Evolutionary conservation across 1,284 basidiomycete species (phyloP).

Genomic region (Hemileia vastatrix): DNA sequence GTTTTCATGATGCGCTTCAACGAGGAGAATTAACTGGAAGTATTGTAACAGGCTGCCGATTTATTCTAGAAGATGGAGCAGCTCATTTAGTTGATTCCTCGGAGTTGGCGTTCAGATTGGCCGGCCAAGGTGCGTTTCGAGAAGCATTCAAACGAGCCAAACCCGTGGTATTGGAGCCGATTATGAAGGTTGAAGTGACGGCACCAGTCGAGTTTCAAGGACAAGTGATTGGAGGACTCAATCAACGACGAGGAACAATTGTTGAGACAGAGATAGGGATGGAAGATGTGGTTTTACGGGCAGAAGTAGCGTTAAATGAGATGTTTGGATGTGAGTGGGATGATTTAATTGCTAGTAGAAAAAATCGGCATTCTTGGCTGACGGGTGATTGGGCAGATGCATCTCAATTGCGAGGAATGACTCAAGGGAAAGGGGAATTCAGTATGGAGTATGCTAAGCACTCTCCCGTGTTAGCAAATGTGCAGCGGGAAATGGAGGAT

Average conservation of each 20-base stretch:
- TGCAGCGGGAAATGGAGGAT: constrained; percentile 73
- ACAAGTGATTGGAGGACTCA: constrained; percentile 85
- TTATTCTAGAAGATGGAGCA: constrained; percentile 84
- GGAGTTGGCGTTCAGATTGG: constrained; percentile 87
- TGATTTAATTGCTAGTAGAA: no score
- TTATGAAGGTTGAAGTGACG: constrained; percentile 97
- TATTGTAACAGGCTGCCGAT: constrained; percentile 71
- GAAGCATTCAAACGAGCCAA: constrained; percentile 71
- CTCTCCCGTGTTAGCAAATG: constrained; percentile 72
- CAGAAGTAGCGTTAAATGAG: constrained; percentile 91
- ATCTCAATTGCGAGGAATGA: constrained; percentile 77
- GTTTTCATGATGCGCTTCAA: constrained; percentile 87
- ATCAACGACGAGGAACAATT: constrained; percentile 86
- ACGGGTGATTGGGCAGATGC: constrained; percentile 52
- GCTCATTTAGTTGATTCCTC: constrained; percentile 95
- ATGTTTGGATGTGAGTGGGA: constrained; percentile 99
- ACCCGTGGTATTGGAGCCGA: constrained; percentile 83
- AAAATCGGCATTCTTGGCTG: no score
- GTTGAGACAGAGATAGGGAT: constrained; percentile 92
- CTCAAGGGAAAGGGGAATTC: constrained; percentile 71
- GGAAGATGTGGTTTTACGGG: constrained; percentile 86
- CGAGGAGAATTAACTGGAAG: constrained; percentile 87
- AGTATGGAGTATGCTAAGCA: constrained; percentile 85
- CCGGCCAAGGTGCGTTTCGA: constrained; percentile 82
- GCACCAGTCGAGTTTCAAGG: constrained; percentile 97